Conservation (phyloP, 495 filamentous ascomycete species). For the Pseudoneurospora amorphoporcata region DNA sequence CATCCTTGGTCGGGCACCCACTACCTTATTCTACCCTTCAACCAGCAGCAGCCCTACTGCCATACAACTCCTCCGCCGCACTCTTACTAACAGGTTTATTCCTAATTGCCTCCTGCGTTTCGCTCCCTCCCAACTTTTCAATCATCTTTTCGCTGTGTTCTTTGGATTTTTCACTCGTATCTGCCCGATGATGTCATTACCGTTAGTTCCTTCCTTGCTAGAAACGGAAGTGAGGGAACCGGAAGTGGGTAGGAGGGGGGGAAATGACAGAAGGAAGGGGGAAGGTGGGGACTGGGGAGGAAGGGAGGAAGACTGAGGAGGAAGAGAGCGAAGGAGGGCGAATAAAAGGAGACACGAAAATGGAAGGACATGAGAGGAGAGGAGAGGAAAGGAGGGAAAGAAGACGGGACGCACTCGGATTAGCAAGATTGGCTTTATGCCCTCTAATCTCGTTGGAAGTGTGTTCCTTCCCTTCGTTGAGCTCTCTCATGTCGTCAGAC, state of each 20-base stretch:
- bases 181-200: neutral
- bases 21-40: neutral
- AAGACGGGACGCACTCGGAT: slow-evolving; percentile 11
- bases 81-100: slow-evolving; percentile 20
- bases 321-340: neutral
- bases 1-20: neutral
- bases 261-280: neutral
- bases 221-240: neutral
- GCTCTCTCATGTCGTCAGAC: slow-evolving; percentile 32
- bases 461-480: slow-evolving; percentile 25
- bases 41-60: slow-evolving; percentile 19
- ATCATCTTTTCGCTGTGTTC: slow-evolving; percentile 14
- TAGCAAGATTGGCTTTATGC: slow-evolving; percentile 20
- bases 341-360: too few species aligned
- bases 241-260: neutral
- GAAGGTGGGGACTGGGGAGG: neutral
- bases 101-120: slow-evolving; percentile 16
- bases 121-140: slow-evolving; percentile 16
- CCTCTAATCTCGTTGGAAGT: slow-evolving; percentile 20
- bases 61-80: slow-evolving; percentile 26
- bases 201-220: neutral
- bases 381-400: neutral
- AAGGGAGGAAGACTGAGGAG: neutral
- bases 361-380: neutral
- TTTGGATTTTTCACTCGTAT: slow-evolving; percentile 22